Conservation (phyloP, 805 yeast species). For the Yarrowia sp. region DNA sequence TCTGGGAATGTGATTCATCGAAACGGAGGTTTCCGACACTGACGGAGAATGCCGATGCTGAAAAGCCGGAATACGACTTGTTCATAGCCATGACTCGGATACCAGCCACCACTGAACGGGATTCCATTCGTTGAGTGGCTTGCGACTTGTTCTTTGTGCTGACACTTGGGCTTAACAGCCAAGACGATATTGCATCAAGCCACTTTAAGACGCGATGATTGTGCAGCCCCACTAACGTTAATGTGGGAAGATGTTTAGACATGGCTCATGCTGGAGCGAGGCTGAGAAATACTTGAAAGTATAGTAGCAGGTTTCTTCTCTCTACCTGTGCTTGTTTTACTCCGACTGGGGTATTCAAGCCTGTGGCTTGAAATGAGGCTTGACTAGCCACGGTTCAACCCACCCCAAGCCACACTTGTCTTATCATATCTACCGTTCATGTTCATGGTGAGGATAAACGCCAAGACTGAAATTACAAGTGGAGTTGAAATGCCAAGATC, state of each 20-base stretch:
- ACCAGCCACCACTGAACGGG: neutral
- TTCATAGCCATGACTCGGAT: neutral
- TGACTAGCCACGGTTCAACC: neutral
- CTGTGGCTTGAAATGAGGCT: constrained; percentile 9
- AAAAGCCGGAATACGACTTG: neutral
- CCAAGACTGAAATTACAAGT: neutral
- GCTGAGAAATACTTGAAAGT: neutral
- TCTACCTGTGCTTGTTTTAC: neutral
- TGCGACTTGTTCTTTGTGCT: neutral
- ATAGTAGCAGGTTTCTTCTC: neutral
- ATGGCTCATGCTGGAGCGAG: neutral
- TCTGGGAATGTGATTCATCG: too few relatives aligned
- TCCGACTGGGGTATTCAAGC: neutral
- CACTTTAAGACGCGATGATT: neutral
- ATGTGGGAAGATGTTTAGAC: neutral
- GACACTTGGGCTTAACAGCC: neutral
- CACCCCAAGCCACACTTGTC: neutral
- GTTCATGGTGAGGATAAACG: neutral
- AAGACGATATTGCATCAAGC: constrained; percentile 6
- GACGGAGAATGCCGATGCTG: neutral
- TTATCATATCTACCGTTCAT: neutral
- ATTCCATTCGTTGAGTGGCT: neutral
- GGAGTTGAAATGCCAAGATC: neutral
- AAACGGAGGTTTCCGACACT: neutral
- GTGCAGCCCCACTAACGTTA: neutral